Percentiles rank a stretch among this genome's conserved stretches.
Conservation (phyloP, 257 asterid species). For the Solanum bulbocastanum region DNA sequence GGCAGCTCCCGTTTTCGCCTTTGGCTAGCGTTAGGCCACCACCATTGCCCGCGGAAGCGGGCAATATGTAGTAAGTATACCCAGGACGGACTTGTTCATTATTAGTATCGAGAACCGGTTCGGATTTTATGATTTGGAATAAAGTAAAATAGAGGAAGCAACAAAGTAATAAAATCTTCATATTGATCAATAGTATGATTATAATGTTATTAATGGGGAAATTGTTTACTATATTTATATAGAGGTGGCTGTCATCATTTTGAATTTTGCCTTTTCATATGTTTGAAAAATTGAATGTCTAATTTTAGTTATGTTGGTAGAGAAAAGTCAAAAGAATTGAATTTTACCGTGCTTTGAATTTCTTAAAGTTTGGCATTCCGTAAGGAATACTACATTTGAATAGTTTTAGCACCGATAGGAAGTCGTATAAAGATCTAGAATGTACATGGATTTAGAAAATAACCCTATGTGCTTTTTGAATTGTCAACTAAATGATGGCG, state of each 20-base stretch:
- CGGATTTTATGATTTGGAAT: not conserved
- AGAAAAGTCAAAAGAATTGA: not conserved
- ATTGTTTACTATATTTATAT: not conserved
- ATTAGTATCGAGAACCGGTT: not conserved
- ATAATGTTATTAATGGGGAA: not conserved
- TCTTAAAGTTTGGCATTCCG: not conserved
- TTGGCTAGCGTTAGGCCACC: not conserved
- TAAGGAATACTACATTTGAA: not conserved
- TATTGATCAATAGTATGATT: not conserved
- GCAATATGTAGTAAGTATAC: not conserved
- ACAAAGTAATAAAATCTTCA: not conserved
- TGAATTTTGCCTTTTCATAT: not conserved
- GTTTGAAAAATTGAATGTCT: not conserved
- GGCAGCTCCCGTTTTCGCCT: conserved; percentile 1
- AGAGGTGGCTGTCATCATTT: not conserved
- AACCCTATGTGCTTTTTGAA: not conserved
- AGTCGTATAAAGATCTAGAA: not conserved
- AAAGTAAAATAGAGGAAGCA: not conserved
- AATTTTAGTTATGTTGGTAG: not conserved
- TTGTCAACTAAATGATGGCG: not conserved
- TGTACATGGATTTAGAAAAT: not conserved
- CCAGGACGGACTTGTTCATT: not conserved
- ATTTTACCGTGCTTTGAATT: not conserved
- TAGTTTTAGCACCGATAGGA: not conserved
- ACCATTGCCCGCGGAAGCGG: not conserved